phyloP scores from a whole-genome alignment of 306 rosid genomes.

The Calophaca sinica region DNA sequence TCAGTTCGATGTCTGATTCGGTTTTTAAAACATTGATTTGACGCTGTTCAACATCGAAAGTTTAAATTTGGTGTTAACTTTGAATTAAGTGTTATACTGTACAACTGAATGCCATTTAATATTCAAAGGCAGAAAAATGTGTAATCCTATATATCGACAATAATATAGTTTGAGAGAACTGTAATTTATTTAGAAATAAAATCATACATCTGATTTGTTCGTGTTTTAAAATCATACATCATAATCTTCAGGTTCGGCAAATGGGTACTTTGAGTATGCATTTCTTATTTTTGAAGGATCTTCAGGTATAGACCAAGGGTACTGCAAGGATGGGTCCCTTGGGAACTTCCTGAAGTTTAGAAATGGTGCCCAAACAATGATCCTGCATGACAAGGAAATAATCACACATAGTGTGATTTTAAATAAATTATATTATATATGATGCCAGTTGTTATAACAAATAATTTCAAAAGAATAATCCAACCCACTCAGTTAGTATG shows the following conservation, averaged over 20 bases:
- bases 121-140: slow-evolving; percentile 27
- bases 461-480: no score
- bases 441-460: neutral
- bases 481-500: no score
- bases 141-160: slow-evolving; percentile 9
- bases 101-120: slow-evolving; percentile 28
- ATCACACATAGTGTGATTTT: neutral
- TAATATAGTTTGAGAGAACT: slow-evolving; percentile 10
- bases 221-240: neutral
- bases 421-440: neutral
- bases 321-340: slow-evolving; percentile 78
- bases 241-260: slow-evolving; percentile 81
- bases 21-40: no score
- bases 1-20: no score
- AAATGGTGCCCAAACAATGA: slow-evolving; percentile 94
- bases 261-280: slow-evolving; percentile 68
- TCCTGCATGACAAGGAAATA: slow-evolving; percentile 53
- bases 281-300: slow-evolving; percentile 67
- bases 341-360: slow-evolving; percentile 94
- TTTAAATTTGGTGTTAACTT: neutral
- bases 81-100: neutral
- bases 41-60: neutral
- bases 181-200: neutral
- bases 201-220: slow-evolving; percentile 19
- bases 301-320: slow-evolving; percentile 86